phyloP scores from a whole-genome alignment of 352 stramenopile species.

The Globisporangium mamillatum region DNA sequence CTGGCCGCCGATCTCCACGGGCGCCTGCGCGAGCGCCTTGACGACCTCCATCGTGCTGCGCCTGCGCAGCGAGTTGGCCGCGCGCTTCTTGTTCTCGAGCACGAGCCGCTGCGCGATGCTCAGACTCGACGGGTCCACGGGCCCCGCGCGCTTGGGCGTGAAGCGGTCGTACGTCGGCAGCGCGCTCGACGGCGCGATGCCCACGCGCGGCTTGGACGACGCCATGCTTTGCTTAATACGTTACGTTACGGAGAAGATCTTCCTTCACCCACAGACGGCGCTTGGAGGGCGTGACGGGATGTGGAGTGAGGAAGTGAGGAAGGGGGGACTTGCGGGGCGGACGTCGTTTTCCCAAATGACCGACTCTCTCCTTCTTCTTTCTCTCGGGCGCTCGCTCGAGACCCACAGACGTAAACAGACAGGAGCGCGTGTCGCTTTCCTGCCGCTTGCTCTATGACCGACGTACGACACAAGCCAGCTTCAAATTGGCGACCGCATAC shows the following conservation, averaged over 20 bases:
- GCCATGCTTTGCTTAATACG: constrained; percentile 8
- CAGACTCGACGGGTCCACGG: constrained; percentile 57
- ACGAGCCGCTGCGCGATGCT: constrained; percentile 82
- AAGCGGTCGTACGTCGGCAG: constrained; percentile 83
- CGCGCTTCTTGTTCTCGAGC: constrained; percentile 82
- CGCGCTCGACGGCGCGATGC: constrained; percentile 57
- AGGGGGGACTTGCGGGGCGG: constrained; percentile 7
- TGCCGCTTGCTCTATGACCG: constrained; percentile 1
- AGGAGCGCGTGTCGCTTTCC: constrained; percentile 8
- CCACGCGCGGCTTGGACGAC: constrained; percentile 45
- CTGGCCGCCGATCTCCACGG: constrained; percentile 73
- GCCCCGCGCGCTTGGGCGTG: constrained; percentile 49
- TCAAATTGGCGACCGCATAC: constrained; percentile 13
- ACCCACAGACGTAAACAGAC: constrained; percentile 2
- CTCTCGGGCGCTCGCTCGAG: not conserved
- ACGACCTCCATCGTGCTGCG: constrained; percentile 75
- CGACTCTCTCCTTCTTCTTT: not conserved
- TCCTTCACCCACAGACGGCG: not conserved
- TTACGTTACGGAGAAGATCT: not conserved
- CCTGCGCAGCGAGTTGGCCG: constrained; percentile 51
- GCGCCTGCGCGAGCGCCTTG: constrained; percentile 56
- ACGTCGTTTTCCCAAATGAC: constrained; percentile 18
- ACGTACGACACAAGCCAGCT: constrained; percentile 16
- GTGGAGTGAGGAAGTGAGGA: not conserved
- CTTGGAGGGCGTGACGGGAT: not conserved